Evolutionary conservation across 371 early-diverging fungal genomes (phyloP), one percentile per base, ranked within the genome.

Genomic region (Conidiobolus incongruus): DNA sequence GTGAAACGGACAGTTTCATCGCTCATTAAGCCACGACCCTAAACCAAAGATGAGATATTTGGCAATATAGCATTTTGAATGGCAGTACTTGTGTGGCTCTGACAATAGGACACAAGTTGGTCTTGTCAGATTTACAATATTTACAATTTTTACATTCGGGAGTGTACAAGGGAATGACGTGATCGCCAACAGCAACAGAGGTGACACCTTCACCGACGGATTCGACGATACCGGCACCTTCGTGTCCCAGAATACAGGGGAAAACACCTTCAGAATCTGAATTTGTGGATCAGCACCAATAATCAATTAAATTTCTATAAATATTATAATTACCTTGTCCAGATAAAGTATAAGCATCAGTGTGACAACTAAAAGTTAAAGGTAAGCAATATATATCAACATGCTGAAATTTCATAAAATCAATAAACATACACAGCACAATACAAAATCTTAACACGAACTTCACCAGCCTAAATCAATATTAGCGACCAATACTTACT

Each of bases 201-300:
- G 92, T 90, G 10, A 95, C 96, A 41, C 87, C 92, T 52, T 90
- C 90, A 47, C 96, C 96, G 12, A 95, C 76, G 24, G 86, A 85
- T 59, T 94, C 96, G 34, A 95, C 94, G 47, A 93, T 56, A 56
- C 91, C 87, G 38, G 82, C 88, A 46, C 91, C 91, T 62, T 94
- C 94, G 60, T 94, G 95, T 40, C 94, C 96, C 37, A 93, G 63
- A 53, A 95, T 89, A 39, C 66, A 66, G 4, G 94, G 94, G 66
- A 86, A 91, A 5, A 77, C 66, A 37, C 91, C 93, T 54, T 88
- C 82, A 13, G 82, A 65, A 52, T 87, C 85, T 72, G 52, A 8
- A n/a, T 30, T 15, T 32, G 17, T 24, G 19, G 1, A 17, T 3
- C 20, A 19, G 15, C 4, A 46, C 11, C 21, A 5, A 12, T 13